Percentiles rank a stretch among this genome's conserved stretches.
These are phyloP conservation scores for Hypoxylon rickii DNA, from an alignment of 495 filamentous ascomycete species.

Conservation along the genomic window DNA sequence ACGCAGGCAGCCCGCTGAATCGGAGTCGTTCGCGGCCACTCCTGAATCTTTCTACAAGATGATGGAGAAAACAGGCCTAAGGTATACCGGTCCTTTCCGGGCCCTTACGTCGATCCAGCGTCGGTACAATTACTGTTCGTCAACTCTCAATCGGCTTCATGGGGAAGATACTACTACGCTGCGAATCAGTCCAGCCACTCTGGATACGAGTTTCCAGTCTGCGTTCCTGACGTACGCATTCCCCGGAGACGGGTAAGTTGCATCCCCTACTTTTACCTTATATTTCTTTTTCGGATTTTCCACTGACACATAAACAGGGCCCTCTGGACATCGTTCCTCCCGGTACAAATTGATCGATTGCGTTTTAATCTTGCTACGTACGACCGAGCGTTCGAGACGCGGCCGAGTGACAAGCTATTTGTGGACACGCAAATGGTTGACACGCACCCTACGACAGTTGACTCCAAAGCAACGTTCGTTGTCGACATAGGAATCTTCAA, in stretches of 20 bases:
- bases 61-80: slow-evolving; percentile 47
- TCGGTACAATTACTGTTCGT: slow-evolving; percentile 51
- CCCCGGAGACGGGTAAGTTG: slow-evolving; percentile 48
- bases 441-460: slow-evolving; percentile 22
- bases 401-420: slow-evolving; percentile 26
- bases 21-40: slow-evolving; percentile 42
- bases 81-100: slow-evolving; percentile 50
- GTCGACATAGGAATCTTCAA: slow-evolving; percentile 48
- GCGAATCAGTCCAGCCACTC: slow-evolving; percentile 50
- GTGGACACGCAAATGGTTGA: slow-evolving; percentile 45
- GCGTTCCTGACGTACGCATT: slow-evolving; percentile 49
- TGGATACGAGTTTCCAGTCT: slow-evolving; percentile 55
- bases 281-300: neutral
- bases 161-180: slow-evolving; percentile 40
- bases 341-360: slow-evolving; percentile 39
- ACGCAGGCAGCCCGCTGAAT: slow-evolving; percentile 17
- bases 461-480: slow-evolving; percentile 39
- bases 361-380: slow-evolving; percentile 47
- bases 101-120: slow-evolving; percentile 44
- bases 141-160: slow-evolving; percentile 42
- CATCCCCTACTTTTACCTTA: neutral
- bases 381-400: slow-evolving; percentile 13
- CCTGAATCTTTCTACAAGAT: slow-evolving; percentile 50
- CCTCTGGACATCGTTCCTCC: slow-evolving; percentile 53
- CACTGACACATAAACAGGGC: slow-evolving; percentile 25